Percentiles rank a stretch among this genome's conserved stretches.
Evolutionary conservation across 495 filamentous ascomycete species (phyloP).

Genomic region (Tuber microsphaerosporum): DNA sequence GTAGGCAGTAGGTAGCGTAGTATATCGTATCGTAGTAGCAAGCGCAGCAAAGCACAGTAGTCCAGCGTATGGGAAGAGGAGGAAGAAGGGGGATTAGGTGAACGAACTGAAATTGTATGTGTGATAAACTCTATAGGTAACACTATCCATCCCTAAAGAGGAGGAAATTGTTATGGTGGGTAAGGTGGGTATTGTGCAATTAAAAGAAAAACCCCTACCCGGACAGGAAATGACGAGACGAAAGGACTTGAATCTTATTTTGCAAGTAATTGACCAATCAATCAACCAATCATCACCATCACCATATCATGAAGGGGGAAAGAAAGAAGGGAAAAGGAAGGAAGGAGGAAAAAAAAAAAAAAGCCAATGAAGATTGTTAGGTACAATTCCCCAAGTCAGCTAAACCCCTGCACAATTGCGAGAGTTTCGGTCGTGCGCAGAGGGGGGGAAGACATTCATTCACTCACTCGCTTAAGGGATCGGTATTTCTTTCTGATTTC

Average conservation of each 20-base stretch:
- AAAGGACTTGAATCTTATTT: background rate
- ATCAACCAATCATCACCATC: background rate
- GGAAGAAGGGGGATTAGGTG: background rate
- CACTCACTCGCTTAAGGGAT: background rate
- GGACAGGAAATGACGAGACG: background rate
- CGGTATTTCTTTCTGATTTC: background rate
- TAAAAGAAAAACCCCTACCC: background rate
- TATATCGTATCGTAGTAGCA: slow-evolving; percentile 15
- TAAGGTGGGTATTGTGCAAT: background rate
- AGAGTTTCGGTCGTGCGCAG: background rate
- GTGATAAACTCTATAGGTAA: background rate
- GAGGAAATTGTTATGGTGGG: background rate
- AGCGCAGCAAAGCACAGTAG: slow-evolving; percentile 20
- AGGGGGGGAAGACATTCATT: background rate
- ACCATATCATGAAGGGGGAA: slow-evolving; percentile 24
- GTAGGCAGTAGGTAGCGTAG: slow-evolving; percentile 14
- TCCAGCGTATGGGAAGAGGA: slow-evolving; percentile 28
- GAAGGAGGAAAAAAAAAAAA: background rate
- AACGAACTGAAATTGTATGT: background rate
- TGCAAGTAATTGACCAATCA: background rate
- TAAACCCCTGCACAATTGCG: background rate
- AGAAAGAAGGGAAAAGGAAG: slow-evolving; percentile 15
- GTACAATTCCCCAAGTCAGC: background rate
- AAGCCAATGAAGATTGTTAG: background rate
- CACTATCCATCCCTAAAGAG: background rate